Conservation (phyloP, 2,329 filamentous ascomycete species). For the Fragosphaeria purpurea region DNA sequence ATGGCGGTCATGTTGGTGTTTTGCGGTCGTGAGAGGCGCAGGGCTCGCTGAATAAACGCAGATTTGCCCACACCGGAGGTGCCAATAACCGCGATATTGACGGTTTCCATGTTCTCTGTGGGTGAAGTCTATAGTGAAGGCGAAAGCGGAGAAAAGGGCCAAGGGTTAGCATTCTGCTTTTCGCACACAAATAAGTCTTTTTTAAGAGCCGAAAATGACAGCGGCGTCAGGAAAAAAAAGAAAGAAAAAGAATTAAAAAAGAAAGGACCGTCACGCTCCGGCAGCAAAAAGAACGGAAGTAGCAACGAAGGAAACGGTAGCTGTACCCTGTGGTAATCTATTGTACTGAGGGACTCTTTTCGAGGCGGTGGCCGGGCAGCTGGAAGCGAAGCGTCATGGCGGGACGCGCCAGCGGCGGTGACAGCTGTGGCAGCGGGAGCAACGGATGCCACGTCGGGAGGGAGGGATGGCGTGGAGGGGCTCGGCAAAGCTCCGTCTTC, state of each 20-base stretch:
- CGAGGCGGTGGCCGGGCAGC: conserved; percentile 34
- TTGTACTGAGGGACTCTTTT: conserved; percentile 35
- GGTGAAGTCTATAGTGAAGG: background rate
- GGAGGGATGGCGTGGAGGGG: conserved; percentile 12
- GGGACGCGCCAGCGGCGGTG: conserved; percentile 17
- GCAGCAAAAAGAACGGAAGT: background rate
- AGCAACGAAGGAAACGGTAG: background rate
- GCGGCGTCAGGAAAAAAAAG: background rate
- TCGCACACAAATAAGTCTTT: too few species aligned
- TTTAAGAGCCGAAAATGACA: too few species aligned
- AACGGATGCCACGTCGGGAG: conserved; percentile 25
- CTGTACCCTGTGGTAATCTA: conserved; percentile 17
- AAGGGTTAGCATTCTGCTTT: too few species aligned
- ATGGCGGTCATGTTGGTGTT: conserved; percentile 44
- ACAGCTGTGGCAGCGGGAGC: conserved; percentile 24
- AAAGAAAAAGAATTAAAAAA: background rate
- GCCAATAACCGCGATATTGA: conserved; percentile 59
- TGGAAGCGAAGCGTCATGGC: conserved; percentile 31
- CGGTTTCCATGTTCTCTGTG: conserved; percentile 39
- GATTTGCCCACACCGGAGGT: conserved; percentile 58
- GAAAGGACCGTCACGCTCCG: background rate
- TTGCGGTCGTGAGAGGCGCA: conserved; percentile 44
- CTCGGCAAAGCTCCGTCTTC: conserved; percentile 8
- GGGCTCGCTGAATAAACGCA: conserved; percentile 54
- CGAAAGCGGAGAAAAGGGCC: too few species aligned